These are phyloP conservation scores for Silybum marianum DNA, from an alignment of 129 eudicot genomes.

Conservation along the genomic window DNA sequence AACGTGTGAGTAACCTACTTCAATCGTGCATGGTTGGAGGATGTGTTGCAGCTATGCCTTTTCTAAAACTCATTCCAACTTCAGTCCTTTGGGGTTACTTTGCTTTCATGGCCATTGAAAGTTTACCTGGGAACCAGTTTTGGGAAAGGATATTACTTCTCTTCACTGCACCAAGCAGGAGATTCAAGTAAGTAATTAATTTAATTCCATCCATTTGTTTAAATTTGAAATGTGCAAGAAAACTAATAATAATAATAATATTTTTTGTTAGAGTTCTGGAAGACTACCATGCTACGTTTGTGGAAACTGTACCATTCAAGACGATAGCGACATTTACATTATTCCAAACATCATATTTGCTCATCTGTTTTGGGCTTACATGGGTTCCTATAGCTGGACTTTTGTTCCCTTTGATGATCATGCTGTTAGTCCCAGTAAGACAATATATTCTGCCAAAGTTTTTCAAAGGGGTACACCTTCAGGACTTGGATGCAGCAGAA, in stretches of 20 bases:
- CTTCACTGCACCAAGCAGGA: conserved; percentile 91
- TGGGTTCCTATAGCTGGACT: conserved; percentile 97
- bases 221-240: not conserved
- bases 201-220: too few species aligned
- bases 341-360: conserved; percentile 76
- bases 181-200: conserved; percentile 85
- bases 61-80: conserved; percentile 85
- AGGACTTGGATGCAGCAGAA: conserved; percentile 96
- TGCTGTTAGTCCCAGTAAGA: conserved; percentile 94
- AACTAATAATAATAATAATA: not conserved
- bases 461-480: conserved; percentile 93
- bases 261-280: conserved; percentile 76
- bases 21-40: conserved; percentile 91
- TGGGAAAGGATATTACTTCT: conserved; percentile 92
- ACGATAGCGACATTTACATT: conserved; percentile 71
- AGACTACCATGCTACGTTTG: conserved; percentile 93
- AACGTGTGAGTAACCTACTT: conserved; percentile 82
- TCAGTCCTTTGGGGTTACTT: conserved; percentile 98
- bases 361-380: conserved; percentile 87
- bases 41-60: conserved; percentile 98
- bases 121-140: conserved; percentile 96
- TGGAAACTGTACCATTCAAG: conserved; percentile 95
- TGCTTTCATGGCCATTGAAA: conserved; percentile 98
- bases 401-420: conserved; percentile 86
- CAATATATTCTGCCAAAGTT: conserved; percentile 89